A percentile compares a stretch with the other conserved stretches of the same genome.
Evolutionary conservation across 306 rosid species (phyloP).

Genomic region (Cucumis cinereus): DNA sequence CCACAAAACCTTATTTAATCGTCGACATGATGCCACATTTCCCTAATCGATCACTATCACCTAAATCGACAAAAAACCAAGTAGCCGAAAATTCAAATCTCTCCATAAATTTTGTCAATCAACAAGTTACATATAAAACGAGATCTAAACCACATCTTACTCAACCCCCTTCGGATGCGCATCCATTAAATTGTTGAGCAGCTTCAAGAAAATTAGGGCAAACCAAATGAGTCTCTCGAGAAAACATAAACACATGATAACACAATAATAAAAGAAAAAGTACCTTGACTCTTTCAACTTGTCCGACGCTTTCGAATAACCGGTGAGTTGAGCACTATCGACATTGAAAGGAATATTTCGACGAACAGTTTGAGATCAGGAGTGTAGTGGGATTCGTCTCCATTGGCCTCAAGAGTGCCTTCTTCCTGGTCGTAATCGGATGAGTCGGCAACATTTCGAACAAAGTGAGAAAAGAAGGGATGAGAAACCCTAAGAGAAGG

Average conservation of each 20-base stretch:
- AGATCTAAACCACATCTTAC: conserved; percentile 8
- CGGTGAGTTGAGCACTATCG: conserved; percentile 82
- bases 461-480: conserved; percentile 27
- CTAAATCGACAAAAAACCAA: not conserved
- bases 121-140: not conserved
- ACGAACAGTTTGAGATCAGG: conserved; percentile 65
- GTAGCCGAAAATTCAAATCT: not conserved
- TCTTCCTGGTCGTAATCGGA: conserved; percentile 71
- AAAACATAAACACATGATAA: not conserved
- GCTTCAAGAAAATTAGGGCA: conserved; percentile 20
- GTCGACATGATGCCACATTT: not conserved
- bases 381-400: conserved; percentile 19
- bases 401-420: conserved; percentile 20
- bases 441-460: conserved; percentile 40
- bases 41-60: not conserved
- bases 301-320: conserved; percentile 53
- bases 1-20: not conserved
- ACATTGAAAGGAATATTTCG: conserved; percentile 67
- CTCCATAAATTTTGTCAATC: not conserved
- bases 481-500: conserved; percentile 10
- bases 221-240: not conserved
- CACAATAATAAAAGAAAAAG: not conserved
- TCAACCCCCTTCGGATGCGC: conserved; percentile 7
- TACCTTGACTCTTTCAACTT: too few species aligned
- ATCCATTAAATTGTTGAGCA: conserved; percentile 75